These are phyloP conservation scores for Phytopythium sindhum DNA, from an alignment of 352 stramenopile genomes.

Conservation along the genomic window DNA sequence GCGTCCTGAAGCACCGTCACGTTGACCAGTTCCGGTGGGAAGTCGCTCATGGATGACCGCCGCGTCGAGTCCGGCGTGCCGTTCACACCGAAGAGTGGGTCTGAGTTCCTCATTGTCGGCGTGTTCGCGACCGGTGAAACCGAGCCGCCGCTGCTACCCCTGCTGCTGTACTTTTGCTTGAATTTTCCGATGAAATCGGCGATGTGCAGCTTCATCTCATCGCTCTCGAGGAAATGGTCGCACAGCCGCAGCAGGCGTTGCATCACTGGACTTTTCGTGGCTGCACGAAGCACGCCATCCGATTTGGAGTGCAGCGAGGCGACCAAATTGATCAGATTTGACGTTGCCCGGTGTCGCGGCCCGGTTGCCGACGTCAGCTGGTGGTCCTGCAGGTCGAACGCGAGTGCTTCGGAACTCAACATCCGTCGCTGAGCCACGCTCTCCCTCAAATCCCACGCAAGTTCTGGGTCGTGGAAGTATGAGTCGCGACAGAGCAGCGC, in stretches of 20 bases:
- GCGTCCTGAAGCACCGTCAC: conserved; percentile 44
- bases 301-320: conserved; percentile 37
- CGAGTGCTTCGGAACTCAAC: conserved; percentile 57
- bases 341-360: not conserved
- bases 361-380: not conserved
- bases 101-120: not conserved
- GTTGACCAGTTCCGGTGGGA: conserved; percentile 25
- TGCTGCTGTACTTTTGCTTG: conserved; percentile 40
- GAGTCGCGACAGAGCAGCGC: conserved; percentile 69
- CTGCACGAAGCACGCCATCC: conserved; percentile 25
- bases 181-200: conserved; percentile 43
- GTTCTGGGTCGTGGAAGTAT: conserved; percentile 42
- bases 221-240: conserved; percentile 42
- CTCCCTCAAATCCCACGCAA: conserved; percentile 45
- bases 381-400: conserved; percentile 15
- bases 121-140: conserved; percentile 4
- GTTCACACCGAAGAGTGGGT: not conserved
- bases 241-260: conserved; percentile 31
- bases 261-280: not conserved
- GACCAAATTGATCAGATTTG: conserved; percentile 4
- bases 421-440: conserved; percentile 49
- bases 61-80: not conserved
- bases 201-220: conserved; percentile 40
- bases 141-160: conserved; percentile 10
- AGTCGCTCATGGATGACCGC: not conserved